These are phyloP conservation scores for Candida hungchunana DNA, from an alignment of 805 yeast species.

Conservation along the genomic window DNA sequence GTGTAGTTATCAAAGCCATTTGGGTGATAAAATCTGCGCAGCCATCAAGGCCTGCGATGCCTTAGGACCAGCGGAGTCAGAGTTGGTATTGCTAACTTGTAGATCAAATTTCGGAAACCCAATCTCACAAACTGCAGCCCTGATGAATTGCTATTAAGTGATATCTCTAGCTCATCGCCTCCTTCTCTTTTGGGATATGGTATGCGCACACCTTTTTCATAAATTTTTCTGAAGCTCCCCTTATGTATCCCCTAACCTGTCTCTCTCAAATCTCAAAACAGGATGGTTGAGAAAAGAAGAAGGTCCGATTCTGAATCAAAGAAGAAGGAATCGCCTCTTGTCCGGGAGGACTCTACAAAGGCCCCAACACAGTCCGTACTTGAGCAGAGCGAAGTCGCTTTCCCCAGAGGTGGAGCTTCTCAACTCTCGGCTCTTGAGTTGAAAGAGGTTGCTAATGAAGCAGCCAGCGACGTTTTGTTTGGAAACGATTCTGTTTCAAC, in stretches of 20 bases:
- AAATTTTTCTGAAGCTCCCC: slow-evolving; percentile 13
- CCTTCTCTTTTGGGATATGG: slow-evolving; percentile 19
- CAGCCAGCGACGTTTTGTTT: slow-evolving; percentile 79
- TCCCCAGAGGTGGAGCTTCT: slow-evolving; percentile 95
- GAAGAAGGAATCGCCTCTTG: slow-evolving; percentile 35
- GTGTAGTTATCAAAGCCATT: no score
- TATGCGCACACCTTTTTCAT: slow-evolving; percentile 17
- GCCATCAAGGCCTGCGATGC: no score
- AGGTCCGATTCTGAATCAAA: slow-evolving; percentile 39
- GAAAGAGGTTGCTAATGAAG: slow-evolving; percentile 90
- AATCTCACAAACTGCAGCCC: no score
- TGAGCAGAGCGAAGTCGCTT: slow-evolving; percentile 39
- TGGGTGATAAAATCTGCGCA: no score
- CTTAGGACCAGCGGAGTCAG: no score
- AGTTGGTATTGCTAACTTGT: no score
- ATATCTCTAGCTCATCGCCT: slow-evolving; percentile 25
- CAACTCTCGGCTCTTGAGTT: slow-evolving; percentile 85
- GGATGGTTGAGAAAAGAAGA: slow-evolving; percentile 38
- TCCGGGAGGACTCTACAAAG: slow-evolving; percentile 36
- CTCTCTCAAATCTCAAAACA: no score
- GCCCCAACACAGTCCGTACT: slow-evolving; percentile 35
- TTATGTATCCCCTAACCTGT: no score
- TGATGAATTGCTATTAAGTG: no score
- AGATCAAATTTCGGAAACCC: no score
- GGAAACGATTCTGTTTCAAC: slow-evolving; percentile 29